Evolutionary conservation across 148 eudicot species (phyloP), one percentile per base, ranked within the genome.

Genomic region (Fagopyrum esculentum): DNA sequence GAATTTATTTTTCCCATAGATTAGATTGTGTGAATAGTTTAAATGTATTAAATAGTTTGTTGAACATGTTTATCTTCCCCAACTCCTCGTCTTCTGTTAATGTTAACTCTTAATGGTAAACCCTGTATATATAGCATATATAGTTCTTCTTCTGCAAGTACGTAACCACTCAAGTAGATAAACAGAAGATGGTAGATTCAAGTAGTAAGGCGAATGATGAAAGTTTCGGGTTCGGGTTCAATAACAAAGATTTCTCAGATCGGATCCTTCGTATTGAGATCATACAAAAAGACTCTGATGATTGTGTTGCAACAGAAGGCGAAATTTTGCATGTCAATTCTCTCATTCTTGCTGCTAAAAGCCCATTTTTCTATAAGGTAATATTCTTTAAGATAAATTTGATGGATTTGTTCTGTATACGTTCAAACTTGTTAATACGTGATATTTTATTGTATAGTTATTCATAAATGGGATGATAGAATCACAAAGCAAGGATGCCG

Each of bases 351-450:
- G 98, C 97, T 9, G 97, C 97, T 77, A 91, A 91, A 82, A 91
- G 97, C 81, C 95, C 97, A 11, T 93, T 91, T 83, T 93, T 93
- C 82, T 93, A 89, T 64, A 93, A 93, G 93, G 98, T 91, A 81
- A 35, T 9, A 9, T 40, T 51, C 46, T 11, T 29, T 64, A 4
- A 22, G 26, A 0, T 22, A 22, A 22, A 22, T 22, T 22, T 22
- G 26, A 22, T 22, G 26, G 26, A 22, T 22, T 22, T 22, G 26
- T 22, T 22, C 26, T 22, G 26, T 22, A 22, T 22, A 22, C 26
- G 26, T 22, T 22, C 26, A 22, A 22, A 22, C 26, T 22, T 22
- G 26, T 22, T 22, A 22, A 22, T 22, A 22, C 26, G 26, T 22
- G 26, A 22, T 22, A 22, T 22, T 22, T 22, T 22, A 22, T 22